phyloP scores from a whole-genome alignment of 176 grass and related monocot genomes.

The Hyparrhenia diplandra region DNA sequence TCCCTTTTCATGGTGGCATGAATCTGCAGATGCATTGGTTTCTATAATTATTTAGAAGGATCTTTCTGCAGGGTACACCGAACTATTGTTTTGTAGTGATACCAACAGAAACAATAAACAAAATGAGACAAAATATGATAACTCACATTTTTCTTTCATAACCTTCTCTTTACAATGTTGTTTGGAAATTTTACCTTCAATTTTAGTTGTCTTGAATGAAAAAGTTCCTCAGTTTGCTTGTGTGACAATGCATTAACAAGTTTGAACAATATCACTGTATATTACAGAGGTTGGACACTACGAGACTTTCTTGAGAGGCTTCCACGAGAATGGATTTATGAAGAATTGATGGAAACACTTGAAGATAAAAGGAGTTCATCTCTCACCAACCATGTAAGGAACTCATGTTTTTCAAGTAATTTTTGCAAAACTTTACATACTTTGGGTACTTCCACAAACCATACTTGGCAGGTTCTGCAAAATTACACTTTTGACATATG shows the following conservation, averaged over 20 bases:
- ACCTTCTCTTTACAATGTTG: neutral
- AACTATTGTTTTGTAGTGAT: constrained; percentile 19
- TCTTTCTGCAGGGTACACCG: constrained; percentile 21
- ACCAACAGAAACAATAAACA: constrained; percentile 1
- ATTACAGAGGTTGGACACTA: constrained; percentile 79
- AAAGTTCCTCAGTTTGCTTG: neutral
- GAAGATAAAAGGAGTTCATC: constrained; percentile 86
- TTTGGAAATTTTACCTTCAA: constrained; percentile 4
- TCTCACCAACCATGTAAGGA: constrained; percentile 93
- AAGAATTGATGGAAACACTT: constrained; percentile 95
- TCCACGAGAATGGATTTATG: constrained; percentile 99
- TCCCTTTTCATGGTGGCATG: constrained; percentile 9
- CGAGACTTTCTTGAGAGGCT: constrained; percentile 91
- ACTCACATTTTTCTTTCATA: constrained; percentile 11
- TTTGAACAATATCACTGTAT: constrained; percentile 22
- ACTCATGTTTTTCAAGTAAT: constrained; percentile 15
- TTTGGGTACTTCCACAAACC: neutral
- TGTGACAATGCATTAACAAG: constrained; percentile 4
- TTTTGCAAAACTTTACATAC: neutral
- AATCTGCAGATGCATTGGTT: constrained; percentile 1
- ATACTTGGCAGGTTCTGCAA: neutral
- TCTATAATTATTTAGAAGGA: neutral
- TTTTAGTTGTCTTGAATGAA: neutral
- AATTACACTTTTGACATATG: neutral
- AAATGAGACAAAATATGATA: neutral